phyloP scores from a whole-genome alignment of 768 basidiomycete genomes.

The Rhizopogon vinicolor region DNA sequence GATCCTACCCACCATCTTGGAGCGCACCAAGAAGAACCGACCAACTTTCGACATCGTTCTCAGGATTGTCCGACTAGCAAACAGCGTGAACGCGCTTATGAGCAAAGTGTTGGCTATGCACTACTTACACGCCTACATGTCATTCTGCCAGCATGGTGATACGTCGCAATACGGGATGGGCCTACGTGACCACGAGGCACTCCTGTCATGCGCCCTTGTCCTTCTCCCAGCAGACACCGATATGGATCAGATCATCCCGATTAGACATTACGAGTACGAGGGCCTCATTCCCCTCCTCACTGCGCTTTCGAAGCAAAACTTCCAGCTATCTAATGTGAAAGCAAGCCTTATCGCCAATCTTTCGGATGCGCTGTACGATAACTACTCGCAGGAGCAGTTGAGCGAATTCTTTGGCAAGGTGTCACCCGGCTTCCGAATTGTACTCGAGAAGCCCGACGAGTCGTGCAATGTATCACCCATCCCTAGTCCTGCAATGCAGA shows the following conservation, averaged over 20 bases:
- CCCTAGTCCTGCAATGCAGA: conserved; percentile 3
- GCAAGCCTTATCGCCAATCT: conserved; percentile 14
- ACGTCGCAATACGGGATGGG: conserved; percentile 26
- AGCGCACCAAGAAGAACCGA: neutral
- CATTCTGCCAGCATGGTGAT: conserved; percentile 25
- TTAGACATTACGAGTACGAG: conserved; percentile 29
- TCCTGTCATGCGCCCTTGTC: conserved; percentile 37
- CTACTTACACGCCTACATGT: conserved; percentile 42
- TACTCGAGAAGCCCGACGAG: neutral
- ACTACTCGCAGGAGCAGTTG: conserved; percentile 13
- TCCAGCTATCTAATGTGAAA: conserved; percentile 25
- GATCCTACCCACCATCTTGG: neutral
- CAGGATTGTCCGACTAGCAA: conserved; percentile 15
- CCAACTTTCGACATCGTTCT: conserved; percentile 25
- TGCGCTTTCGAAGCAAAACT: conserved; percentile 29
- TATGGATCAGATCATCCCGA: conserved; percentile 1
- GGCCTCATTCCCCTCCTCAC: conserved; percentile 41
- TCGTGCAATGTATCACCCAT: neutral
- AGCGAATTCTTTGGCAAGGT: conserved; percentile 16
- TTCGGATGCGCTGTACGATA: conserved; percentile 22
- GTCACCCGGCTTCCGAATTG: neutral
- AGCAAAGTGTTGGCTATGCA: conserved; percentile 25
- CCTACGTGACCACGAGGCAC: conserved; percentile 37
- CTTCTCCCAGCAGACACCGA: conserved; percentile 17
- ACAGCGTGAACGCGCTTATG: neutral